Conservation (phyloP, 139 green algal species). For the Micromonas commoda region DNA sequence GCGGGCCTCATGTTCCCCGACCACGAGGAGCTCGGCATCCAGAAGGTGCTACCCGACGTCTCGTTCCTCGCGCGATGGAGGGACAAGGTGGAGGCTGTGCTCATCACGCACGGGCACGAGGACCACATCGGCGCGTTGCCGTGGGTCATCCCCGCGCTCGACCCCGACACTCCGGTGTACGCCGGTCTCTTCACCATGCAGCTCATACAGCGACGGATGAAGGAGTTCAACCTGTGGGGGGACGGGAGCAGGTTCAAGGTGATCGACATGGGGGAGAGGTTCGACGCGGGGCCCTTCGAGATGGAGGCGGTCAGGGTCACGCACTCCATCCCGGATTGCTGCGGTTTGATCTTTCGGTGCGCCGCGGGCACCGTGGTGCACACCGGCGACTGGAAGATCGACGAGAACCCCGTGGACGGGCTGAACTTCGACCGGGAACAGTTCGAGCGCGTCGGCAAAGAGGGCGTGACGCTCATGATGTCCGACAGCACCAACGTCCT, state of each 20-base stretch:
- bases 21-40: slow-evolving; percentile 90
- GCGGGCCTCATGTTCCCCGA: slow-evolving; percentile 99
- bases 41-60: slow-evolving; percentile 95
- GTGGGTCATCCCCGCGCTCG: slow-evolving; percentile 89
- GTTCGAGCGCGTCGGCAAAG: slow-evolving; percentile 32
- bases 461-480: slow-evolving; percentile 80
- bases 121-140: slow-evolving; percentile 95
- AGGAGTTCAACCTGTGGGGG: slow-evolving; percentile 84
- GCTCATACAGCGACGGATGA: slow-evolving; percentile 77
- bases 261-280: slow-evolving; percentile 44
- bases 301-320: slow-evolving; percentile 82
- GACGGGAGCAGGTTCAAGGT: slow-evolving; percentile 63
- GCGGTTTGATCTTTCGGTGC: slow-evolving; percentile 78
- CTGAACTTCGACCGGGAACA: slow-evolving; percentile 73
- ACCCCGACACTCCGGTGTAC: slow-evolving; percentile 88
- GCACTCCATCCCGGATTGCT: slow-evolving; percentile 97
- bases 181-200: slow-evolving; percentile 83
- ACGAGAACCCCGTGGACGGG: slow-evolving; percentile 89
- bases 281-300: slow-evolving; percentile 46
- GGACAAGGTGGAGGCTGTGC: slow-evolving; percentile 93
- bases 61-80: slow-evolving; percentile 86
- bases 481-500: slow-evolving; percentile 96
- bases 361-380: slow-evolving; percentile 89
- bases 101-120: slow-evolving; percentile 97
- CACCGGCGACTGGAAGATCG: slow-evolving; percentile 97